Base-by-base conservation (phyloP, 371 early-diverging fungal species). In the Mortierella sp. region DNA sequence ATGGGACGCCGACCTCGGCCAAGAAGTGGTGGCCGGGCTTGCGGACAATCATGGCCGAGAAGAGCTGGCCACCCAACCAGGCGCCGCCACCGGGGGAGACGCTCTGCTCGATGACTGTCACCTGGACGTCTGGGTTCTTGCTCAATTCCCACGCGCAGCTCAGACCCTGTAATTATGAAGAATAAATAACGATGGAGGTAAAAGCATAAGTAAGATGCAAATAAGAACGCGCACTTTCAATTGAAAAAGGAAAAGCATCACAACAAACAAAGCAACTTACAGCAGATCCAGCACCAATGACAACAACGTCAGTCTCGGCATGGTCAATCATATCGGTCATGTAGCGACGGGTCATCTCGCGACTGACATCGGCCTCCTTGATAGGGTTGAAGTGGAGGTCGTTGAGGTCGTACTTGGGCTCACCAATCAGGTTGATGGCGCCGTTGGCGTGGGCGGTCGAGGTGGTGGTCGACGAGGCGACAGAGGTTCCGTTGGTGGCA, bases 21-120 rank as follows among this genome's bases (percentile, higher is more conserved):
- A 93, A 82, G 86, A 95, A 89, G 72, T 90, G 88, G 78, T 95
- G 89, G 50, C 93, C 93, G 54, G 95, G 95, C 88, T 93, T 95
- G 79, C 95, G 93, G 73, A 93, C 93, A 70, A 93, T 81, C 92
- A 90, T 92, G 71, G 93, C 92, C 44, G 93, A 91, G 87, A 94
- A 92, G 61, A 95, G 89, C 88, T 95, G 95, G 21, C 95, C 95
- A 55, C 95, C 95, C 70, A 95, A 89, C 95, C 95, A 95, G 67
- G 94, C 94, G 53, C 95, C 95, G 79, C 92, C 94, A 64, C 94
- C 94, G 44, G 94, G 94, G 28, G 93, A 88, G 67, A 93, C 94
- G 71, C 89, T 91, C 76, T 92, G 92, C 79, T 93, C 94, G 73
- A 93, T 92, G 71, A 93, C 90, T 31, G 94, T 91, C 59, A 95